phyloP scores from a whole-genome alignment of 169 alveolate genomes.

The Plasmodium coatneyi region DNA sequence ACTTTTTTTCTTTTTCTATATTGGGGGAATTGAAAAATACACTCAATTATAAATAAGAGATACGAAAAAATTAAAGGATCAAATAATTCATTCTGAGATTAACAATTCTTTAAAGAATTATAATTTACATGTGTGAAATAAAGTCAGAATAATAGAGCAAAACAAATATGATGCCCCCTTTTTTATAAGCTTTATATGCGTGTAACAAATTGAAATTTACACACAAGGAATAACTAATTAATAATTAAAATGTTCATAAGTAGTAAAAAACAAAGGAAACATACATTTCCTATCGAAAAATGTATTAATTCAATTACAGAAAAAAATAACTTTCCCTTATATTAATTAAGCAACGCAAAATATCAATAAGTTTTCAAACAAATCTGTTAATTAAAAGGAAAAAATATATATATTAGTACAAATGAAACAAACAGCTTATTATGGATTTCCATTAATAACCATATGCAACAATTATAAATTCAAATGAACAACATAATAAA shows the following conservation, averaged over 20 bases:
- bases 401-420: not conserved
- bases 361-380: not conserved
- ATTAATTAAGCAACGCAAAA: not conserved
- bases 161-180: not conserved
- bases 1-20: not conserved
- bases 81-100: not conserved
- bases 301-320: not conserved
- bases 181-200: not conserved
- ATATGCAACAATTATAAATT: not conserved
- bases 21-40: not conserved
- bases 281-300: not conserved
- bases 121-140: not conserved
- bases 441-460: not conserved
- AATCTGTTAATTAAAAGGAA: not conserved
- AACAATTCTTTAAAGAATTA: not conserved
- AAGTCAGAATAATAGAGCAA: not conserved
- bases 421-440: not conserved
- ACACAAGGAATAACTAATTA: not conserved
- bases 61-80: not conserved
- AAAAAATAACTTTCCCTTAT: not conserved
- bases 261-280: not conserved
- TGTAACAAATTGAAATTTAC: not conserved
- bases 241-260: not conserved
- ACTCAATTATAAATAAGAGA: not conserved
- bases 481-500: not conserved